Conservation (phyloP, 2,329 filamentous ascomycete genomes). For the Aspergillus calidoustus region DNA sequence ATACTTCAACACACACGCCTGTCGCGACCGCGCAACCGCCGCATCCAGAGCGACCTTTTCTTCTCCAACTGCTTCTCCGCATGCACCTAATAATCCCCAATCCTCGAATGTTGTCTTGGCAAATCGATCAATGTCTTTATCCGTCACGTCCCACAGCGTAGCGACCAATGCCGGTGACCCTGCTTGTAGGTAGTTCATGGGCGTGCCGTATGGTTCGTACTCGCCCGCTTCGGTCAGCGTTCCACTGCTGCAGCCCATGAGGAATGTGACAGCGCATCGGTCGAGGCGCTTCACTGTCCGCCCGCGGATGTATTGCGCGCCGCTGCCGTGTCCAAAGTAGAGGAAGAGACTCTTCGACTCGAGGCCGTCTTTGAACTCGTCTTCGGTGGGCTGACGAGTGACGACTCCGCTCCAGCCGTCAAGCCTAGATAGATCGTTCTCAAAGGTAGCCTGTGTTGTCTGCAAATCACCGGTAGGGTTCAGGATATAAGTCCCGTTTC, state of each 20-base stretch:
- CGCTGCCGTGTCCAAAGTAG: conserved; percentile 96
- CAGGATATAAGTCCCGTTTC: conserved; percentile 70
- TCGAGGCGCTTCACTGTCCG: conserved; percentile 79
- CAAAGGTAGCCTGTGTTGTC: conserved; percentile 77
- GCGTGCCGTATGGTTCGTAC: conserved; percentile 89
- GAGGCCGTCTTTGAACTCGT: conserved; percentile 74
- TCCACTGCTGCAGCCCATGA: conserved; percentile 94
- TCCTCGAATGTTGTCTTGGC: conserved; percentile 77
- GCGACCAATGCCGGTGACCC: conserved; percentile 86
- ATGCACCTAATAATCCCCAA: conserved; percentile 74
- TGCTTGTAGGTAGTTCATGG: conserved; percentile 89
- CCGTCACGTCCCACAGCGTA: conserved; percentile 97
- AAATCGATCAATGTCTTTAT: conserved; percentile 95
- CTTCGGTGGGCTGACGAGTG: conserved; percentile 72
- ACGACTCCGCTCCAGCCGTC: conserved; percentile 70
- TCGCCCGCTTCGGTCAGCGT: conserved; percentile 78
- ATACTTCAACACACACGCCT: conserved; percentile 84
- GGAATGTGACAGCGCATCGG: conserved; percentile 78
- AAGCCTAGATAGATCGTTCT: conserved; percentile 63
- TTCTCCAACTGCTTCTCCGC: conserved; percentile 39
- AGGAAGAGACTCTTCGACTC: conserved; percentile 72
- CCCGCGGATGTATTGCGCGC: conserved; percentile 89
- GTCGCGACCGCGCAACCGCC: conserved; percentile 75
- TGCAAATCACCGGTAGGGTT: conserved; percentile 86
- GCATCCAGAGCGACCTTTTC: conserved; percentile 67